phyloP scores from a whole-genome alignment of 1,139 yeast species.

The Geotrichum reessii region DNA sequence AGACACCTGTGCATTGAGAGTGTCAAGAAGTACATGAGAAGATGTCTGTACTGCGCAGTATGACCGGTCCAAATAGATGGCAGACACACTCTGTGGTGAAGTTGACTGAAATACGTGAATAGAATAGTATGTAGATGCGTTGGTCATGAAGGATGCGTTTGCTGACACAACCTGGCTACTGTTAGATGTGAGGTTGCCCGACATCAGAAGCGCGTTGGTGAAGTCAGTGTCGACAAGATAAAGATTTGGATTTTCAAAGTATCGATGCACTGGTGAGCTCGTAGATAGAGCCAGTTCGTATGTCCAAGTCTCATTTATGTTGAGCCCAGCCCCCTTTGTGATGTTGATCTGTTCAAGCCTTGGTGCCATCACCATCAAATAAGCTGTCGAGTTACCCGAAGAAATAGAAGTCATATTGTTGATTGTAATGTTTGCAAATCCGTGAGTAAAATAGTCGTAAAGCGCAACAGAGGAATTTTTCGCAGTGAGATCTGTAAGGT shows the following conservation, averaged over 20 bases:
- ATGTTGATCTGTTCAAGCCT: constrained; percentile 1
- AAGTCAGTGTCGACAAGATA: constrained; percentile 68
- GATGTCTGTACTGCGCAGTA: constrained; percentile 64
- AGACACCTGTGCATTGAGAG: constrained; percentile 38
- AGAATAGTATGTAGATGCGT: constrained; percentile 44
- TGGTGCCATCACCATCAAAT: constrained; percentile 26
- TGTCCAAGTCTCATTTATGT: constrained; percentile 28
- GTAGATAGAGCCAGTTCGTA: constrained; percentile 71
- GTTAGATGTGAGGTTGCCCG: constrained; percentile 49
- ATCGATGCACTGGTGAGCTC: constrained; percentile 58
- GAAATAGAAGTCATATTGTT: not conserved
- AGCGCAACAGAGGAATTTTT: not conserved
- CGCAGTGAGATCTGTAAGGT: constrained; percentile 1
- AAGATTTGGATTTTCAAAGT: constrained; percentile 59
- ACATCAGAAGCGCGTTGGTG: constrained; percentile 60
- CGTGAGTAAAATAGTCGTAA: constrained; percentile 16
- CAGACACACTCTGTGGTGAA: constrained; percentile 30
- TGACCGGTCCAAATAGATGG: constrained; percentile 44
- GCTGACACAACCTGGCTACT: constrained; percentile 22
- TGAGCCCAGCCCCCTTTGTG: not conserved
- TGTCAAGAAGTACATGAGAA: constrained; percentile 35
- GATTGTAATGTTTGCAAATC: constrained; percentile 29
- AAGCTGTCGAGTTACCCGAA: constrained; percentile 14
- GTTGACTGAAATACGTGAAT: constrained; percentile 32
- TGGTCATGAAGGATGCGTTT: constrained; percentile 36